phyloP scores from a whole-genome alignment of 305 asterid species.

The Fraxinus velutina region DNA sequence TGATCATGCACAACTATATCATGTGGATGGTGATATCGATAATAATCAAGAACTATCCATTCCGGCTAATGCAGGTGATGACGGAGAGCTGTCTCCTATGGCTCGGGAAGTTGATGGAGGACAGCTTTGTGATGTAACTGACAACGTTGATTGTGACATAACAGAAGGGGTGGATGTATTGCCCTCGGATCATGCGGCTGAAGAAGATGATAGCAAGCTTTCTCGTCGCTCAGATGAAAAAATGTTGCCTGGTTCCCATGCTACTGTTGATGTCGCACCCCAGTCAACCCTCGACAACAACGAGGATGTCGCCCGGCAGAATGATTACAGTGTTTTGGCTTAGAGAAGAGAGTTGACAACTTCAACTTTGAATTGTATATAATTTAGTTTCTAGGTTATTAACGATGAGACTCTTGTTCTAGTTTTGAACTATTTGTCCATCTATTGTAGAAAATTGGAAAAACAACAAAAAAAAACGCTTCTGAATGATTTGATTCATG shows the following conservation, averaged over 20 bases:
- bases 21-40: slow-evolving; percentile 32
- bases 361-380: neutral
- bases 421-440: neutral
- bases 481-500: neutral
- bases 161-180: neutral
- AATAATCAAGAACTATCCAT: slow-evolving; percentile 32
- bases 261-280: slow-evolving; percentile 37
- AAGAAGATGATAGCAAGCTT: slow-evolving; percentile 27
- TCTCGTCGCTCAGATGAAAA: slow-evolving; percentile 40
- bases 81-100: slow-evolving; percentile 20
- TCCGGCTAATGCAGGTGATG: slow-evolving; percentile 27
- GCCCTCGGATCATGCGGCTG: slow-evolving; percentile 26
- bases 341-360: slow-evolving; percentile 19
- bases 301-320: slow-evolving; percentile 57
- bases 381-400: slow-evolving; percentile 13
- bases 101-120: slow-evolving; percentile 48
- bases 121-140: slow-evolving; percentile 31
- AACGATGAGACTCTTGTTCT: slow-evolving; percentile 5
- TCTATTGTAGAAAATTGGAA: neutral
- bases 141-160: slow-evolving; percentile 32
- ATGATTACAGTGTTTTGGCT: slow-evolving; percentile 46
- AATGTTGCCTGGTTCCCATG: slow-evolving; percentile 32
- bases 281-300: slow-evolving; percentile 48
- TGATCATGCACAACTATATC: slow-evolving; percentile 38
- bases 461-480: too few species aligned